Evolutionary conservation across 495 filamentous ascomycete species (phyloP).

Genomic region (Echria macrotheca): DNA sequence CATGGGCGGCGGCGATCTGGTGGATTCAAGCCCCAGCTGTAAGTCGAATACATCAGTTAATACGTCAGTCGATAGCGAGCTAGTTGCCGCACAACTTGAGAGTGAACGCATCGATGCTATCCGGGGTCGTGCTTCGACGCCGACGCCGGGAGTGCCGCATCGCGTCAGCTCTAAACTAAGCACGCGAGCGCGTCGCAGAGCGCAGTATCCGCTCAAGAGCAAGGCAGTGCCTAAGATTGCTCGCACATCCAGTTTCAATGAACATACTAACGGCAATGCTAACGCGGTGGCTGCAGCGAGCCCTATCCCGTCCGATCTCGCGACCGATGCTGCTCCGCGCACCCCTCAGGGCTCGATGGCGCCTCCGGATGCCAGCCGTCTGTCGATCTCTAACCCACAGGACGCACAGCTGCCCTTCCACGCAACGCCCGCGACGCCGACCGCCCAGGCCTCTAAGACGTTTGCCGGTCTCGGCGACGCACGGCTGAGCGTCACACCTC

Average conservation of each 20-base stretch:
- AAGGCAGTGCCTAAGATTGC: conserved; percentile 3
- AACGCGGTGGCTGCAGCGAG: conserved; percentile 42
- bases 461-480: conserved; percentile 44
- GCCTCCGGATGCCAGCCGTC: conserved; percentile 73
- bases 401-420: conserved; percentile 29
- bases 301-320: conserved; percentile 35
- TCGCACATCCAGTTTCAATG: not conserved
- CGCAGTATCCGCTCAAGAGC: conserved; percentile 14
- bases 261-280: conserved; percentile 27
- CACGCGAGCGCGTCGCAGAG: conserved; percentile 11
- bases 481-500: conserved; percentile 45
- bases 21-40: conserved; percentile 31
- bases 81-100: conserved; percentile 15
- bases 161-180: conserved; percentile 19
- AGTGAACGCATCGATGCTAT: conserved; percentile 14
- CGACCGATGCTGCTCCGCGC: conserved; percentile 58
- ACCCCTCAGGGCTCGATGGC: conserved; percentile 71
- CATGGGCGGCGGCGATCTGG: conserved; percentile 19
- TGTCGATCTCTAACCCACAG: conserved; percentile 61
- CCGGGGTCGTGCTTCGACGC: conserved; percentile 16
- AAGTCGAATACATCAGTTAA: conserved; percentile 31
- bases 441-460: conserved; percentile 47
- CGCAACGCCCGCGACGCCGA: conserved; percentile 70
- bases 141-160: conserved; percentile 10
- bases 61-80: not conserved